Evolutionary conservation across 2,329 filamentous ascomycete species (phyloP).

Genomic region (Penicillium sp.): DNA sequence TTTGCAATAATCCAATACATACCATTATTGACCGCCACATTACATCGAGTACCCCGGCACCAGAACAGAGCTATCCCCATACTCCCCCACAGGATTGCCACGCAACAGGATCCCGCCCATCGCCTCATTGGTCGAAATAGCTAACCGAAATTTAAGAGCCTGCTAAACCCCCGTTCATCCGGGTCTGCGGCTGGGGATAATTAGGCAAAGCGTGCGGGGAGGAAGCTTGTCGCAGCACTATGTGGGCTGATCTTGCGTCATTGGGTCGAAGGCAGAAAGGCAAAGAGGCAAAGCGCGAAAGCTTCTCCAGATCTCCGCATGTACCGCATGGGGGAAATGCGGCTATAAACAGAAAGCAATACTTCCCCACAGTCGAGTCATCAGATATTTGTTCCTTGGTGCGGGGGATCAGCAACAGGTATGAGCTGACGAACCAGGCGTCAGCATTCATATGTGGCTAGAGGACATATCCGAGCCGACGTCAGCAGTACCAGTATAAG

Average conservation of each 20-base stretch:
- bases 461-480: neutral
- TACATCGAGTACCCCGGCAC: neutral
- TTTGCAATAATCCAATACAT: neutral
- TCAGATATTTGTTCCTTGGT: neutral
- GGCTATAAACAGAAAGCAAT: neutral
- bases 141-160: neutral
- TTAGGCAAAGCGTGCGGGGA: neutral
- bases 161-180: neutral
- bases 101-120: neutral
- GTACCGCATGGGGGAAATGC: neutral
- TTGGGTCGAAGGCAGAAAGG: neutral
- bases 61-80: neutral
- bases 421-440: neutral
- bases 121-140: neutral
- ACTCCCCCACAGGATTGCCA: neutral
- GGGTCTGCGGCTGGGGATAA: neutral
- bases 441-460: neutral
- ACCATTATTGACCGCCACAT: neutral
- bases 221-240: neutral
- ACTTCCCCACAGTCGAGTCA: neutral
- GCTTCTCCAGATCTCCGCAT: neutral
- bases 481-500: neutral
- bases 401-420: neutral
- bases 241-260: neutral
- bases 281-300: neutral